Conservation (phyloP, 495 filamentous ascomycete species). For the Immersiella caudata region DNA sequence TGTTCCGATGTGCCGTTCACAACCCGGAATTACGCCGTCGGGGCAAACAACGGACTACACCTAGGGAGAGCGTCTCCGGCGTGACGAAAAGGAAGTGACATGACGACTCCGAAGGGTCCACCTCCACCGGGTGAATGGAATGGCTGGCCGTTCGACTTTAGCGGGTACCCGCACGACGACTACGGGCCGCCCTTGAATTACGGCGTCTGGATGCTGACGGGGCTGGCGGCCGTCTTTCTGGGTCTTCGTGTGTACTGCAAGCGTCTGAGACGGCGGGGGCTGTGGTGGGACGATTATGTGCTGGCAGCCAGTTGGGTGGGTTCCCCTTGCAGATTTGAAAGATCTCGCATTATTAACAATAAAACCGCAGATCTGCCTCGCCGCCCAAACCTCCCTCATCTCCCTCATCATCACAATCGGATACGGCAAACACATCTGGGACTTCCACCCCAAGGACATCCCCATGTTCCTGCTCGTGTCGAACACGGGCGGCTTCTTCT, state of each 20-base stretch:
- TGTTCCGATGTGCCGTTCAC: no score
- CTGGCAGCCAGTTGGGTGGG: constrained; percentile 38
- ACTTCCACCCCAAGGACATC: constrained; percentile 28
- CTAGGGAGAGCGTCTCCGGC: no score
- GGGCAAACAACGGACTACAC: no score
- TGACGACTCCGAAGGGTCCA: no score
- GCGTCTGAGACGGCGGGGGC: constrained; percentile 18
- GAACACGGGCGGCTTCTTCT: constrained; percentile 26
- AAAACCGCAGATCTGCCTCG: constrained; percentile 18
- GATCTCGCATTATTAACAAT: neutral
- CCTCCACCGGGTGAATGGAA: constrained; percentile 7
- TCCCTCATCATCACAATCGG: constrained; percentile 26
- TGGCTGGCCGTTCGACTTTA: constrained; percentile 13
- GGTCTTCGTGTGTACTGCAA: constrained; percentile 19
- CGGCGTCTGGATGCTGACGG: constrained; percentile 9
- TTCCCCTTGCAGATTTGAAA: neutral
- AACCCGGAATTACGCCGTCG: no score
- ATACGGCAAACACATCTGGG: constrained; percentile 36
- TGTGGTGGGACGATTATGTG: constrained; percentile 40
- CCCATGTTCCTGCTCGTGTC: constrained; percentile 20
- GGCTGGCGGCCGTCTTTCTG: neutral
- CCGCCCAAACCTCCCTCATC: constrained; percentile 17
- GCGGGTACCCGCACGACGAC: constrained; percentile 7
- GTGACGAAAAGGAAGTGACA: no score
- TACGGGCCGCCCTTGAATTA: neutral